Evolutionary conservation across 164 flowering plant genomes (phyloP), one percentile per base, ranked within the genome.

Genomic region (Hamamelis virginiana): DNA sequence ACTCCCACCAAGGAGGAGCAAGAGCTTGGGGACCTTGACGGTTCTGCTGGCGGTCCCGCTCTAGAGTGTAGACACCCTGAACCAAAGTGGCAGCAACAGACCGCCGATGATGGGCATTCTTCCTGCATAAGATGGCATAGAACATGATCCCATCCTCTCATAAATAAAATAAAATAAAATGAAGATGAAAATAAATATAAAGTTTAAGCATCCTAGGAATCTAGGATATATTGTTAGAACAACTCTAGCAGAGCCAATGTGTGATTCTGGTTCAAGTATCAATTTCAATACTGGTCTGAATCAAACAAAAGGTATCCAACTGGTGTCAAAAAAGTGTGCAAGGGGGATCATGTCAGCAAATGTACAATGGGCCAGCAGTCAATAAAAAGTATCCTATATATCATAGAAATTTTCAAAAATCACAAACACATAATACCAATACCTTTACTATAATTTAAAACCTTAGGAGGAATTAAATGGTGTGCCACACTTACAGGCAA

Each of bases 1-100:
- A 86, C 48, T 84, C 79, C 93, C 92, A 96, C 99, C 99, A 96
- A n/a, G 84, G 92, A 52, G 92, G 83, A 69, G 98, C 94, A 70
- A 91, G 91, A 61, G 96, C 91, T 72, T 85, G 56, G 9, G 74
- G 15, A 18, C 81, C 91, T 47, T 76, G 62, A 12, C 91, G 90
- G 18, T 87, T 80, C 67, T 72, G 77, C 68, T 91, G 96, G 43
- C 97, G 90, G 73, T 96, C 98, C 4, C 85, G 85, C 78, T 92
- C 97, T 13, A 86, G 65, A 63, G 87, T 76, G 67, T 90, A 96
- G 18, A 88, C 93, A 53, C 95, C 87, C 72, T 89, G 87, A 75
- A 96, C 96, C 79, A 96, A 77, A 74, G 90, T 28, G 33, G 99
- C 97, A 53, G 98, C 90, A 41, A 96, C 82, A 19, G 91, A 83